phyloP scores from a whole-genome alignment of 805 yeast genomes.

The Myxozyma geophila region DNA sequence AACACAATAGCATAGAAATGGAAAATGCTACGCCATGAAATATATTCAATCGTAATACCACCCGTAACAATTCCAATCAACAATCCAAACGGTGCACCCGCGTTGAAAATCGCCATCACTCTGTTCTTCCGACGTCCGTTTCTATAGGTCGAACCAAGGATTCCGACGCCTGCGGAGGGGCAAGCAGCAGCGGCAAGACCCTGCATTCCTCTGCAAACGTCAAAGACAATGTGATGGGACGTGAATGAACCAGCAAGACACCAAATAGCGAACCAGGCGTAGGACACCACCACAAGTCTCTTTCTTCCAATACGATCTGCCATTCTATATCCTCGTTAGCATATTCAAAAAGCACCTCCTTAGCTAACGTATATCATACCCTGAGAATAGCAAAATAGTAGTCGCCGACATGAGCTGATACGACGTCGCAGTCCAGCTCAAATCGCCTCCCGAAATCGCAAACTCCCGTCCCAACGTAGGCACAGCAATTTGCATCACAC shows the following conservation, averaged over 20 bases:
- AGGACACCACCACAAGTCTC: conserved; percentile 48
- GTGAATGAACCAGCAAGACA: conserved; percentile 46
- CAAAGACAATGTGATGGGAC: conserved; percentile 44
- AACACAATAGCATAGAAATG: conserved; percentile 51
- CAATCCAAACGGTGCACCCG: conserved; percentile 57
- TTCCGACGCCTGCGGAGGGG: conserved; percentile 56
- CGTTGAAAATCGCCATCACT: conserved; percentile 47
- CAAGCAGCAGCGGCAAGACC: conserved; percentile 54
- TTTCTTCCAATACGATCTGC: conserved; percentile 55
- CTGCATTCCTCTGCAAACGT: conserved; percentile 52
- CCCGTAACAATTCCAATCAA: conserved; percentile 52
- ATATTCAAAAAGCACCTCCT: background rate
- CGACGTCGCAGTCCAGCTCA: conserved; percentile 53
- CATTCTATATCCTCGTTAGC: conserved; percentile 39
- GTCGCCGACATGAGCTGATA: conserved; percentile 53
- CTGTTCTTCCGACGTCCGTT: conserved; percentile 47
- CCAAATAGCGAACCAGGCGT: conserved; percentile 43
- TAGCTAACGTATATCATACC: background rate
- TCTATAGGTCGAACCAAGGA: conserved; percentile 51
- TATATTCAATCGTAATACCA: conserved; percentile 49
- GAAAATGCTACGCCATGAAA: conserved; percentile 52
- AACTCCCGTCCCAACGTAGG: conserved; percentile 47
- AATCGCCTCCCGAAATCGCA: conserved; percentile 48
- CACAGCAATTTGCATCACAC: conserved; percentile 49
- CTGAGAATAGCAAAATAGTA: conserved; percentile 52